Conservation (phyloP, 164 flowering plant genomes). For the Magnolia kwangsiensis region DNA sequence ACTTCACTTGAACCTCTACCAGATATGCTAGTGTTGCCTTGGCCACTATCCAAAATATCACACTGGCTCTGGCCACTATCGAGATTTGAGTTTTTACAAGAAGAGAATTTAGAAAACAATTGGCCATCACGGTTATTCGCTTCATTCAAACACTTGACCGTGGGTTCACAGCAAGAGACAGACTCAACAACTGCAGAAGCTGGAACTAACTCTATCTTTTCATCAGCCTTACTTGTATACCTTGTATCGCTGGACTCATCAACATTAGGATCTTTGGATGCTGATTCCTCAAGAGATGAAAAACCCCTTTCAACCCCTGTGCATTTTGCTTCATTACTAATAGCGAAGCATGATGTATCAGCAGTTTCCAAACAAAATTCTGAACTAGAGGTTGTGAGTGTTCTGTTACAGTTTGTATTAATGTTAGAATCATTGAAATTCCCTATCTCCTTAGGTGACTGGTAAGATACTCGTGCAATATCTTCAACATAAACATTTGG, state of each 20-base stretch:
- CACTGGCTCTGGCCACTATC: neutral
- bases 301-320: neutral
- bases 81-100: neutral
- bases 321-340: neutral
- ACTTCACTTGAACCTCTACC: neutral
- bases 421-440: constrained; percentile 12
- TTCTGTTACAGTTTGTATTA: neutral
- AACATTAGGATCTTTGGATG: neutral
- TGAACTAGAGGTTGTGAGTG: neutral
- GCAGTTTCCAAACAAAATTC: neutral
- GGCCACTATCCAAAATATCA: neutral
- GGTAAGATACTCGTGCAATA: constrained; percentile 15
- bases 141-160: neutral
- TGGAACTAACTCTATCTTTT: neutral
- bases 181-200: neutral
- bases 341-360: neutral
- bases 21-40: neutral
- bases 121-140: neutral
- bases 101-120: constrained; percentile 7
- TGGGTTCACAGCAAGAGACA: neutral
- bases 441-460: constrained; percentile 16
- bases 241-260: neutral
- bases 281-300: neutral
- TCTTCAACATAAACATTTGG: constrained; percentile 21
- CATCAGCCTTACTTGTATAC: neutral